phyloP scores from a whole-genome alignment of 306 rosid species.

The Sicyos edulis region DNA sequence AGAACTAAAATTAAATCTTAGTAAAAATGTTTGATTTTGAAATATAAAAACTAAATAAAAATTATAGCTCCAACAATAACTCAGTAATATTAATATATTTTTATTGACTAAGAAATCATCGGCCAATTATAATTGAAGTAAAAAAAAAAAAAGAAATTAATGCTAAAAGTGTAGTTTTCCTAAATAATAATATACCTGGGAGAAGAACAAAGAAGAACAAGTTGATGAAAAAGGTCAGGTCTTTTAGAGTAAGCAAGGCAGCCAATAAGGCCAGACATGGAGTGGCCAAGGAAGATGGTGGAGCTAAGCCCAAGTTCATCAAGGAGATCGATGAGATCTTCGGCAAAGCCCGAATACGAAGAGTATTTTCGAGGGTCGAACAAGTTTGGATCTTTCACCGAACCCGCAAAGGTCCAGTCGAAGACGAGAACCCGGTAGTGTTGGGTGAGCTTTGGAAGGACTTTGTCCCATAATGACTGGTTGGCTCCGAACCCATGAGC shows the following conservation, averaged over 20 bases:
- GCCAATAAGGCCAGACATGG: slow-evolving; percentile 93
- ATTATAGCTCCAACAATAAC: no score
- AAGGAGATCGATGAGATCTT: slow-evolving; percentile 49
- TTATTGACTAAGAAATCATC: no score
- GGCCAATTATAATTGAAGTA: no score
- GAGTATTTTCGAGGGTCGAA: slow-evolving; percentile 52
- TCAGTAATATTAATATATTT: no score
- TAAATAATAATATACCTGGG: slow-evolving; percentile 32
- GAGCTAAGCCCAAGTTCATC: slow-evolving; percentile 45
- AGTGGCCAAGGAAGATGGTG: slow-evolving; percentile 62
- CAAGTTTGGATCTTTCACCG: slow-evolving; percentile 34
- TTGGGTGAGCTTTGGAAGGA: slow-evolving; percentile 43
- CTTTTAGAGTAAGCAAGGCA: slow-evolving; percentile 77
- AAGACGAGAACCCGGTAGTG: slow-evolving; percentile 43
- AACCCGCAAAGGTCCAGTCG: slow-evolving; percentile 78
- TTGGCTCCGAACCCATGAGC: slow-evolving; percentile 85
- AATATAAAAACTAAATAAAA: no score
- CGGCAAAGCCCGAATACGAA: slow-evolving; percentile 51
- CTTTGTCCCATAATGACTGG: slow-evolving; percentile 79
- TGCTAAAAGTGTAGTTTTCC: no score
- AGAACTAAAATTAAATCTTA: no score
- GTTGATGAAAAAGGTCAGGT: slow-evolving; percentile 62
- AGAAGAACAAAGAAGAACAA: slow-evolving; percentile 73
- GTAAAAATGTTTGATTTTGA: no score
- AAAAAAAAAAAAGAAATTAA: no score